Evolutionary conservation across 1,139 yeast species (phyloP).

Genomic region (Candida dubliniensis): DNA sequence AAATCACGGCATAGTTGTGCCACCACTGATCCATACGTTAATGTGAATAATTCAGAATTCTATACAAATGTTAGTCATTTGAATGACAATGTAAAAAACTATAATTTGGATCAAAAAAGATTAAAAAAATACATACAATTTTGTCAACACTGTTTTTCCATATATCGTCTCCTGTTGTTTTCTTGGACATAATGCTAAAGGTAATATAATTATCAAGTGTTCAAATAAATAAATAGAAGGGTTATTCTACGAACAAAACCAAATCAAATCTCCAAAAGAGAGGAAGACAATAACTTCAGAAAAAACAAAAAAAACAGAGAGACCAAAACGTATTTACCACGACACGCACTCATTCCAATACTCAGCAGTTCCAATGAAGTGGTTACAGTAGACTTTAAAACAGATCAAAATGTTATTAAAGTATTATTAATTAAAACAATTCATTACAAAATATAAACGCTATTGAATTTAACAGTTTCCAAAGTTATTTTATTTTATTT

Average conservation of each 20-base stretch:
- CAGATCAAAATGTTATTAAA: no score
- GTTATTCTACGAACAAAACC: no score
- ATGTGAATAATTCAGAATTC: slow-evolving; percentile 89
- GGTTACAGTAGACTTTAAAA: no score
- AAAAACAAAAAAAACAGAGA: no score
- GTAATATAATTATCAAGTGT: not conserved
- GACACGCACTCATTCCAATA: no score
- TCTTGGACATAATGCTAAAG: slow-evolving; percentile 13
- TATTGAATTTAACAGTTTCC: no score
- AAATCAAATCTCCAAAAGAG: not conserved
- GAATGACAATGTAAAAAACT: no score
- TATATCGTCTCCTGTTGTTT: slow-evolving; percentile 69
- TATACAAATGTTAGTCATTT: slow-evolving; percentile 19
- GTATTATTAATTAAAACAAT: not conserved
- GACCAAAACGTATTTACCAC: no score
- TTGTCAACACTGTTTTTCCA: slow-evolving; percentile 91
- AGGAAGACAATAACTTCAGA: not conserved
- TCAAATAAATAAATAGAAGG: no score
- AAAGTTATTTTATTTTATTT: no score
- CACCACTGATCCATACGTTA: slow-evolving; percentile 93
- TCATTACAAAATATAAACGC: not conserved
- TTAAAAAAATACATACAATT: slow-evolving; percentile 51
- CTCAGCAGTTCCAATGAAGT: no score
- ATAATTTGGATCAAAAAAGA: no score
- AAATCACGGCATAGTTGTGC: slow-evolving; percentile 89